Conservation (phyloP, 2,329 filamentous ascomycete genomes). For the Monosporascus ibericus region DNA sequence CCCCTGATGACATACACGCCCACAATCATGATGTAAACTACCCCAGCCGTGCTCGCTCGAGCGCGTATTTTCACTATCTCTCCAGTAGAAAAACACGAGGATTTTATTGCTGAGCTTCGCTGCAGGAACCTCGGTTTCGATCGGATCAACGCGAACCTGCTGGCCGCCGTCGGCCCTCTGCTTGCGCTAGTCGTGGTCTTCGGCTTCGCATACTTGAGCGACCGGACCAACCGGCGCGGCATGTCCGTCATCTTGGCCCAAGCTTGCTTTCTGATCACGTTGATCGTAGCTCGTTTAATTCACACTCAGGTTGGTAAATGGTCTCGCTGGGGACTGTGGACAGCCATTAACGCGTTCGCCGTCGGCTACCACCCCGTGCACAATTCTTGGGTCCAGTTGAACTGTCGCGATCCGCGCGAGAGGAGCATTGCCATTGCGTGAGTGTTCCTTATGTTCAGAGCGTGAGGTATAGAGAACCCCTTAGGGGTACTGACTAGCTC, state of each 20-base stretch:
- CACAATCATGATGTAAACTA: conserved; percentile 32
- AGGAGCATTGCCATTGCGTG: conserved; percentile 44
- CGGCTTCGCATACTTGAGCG: conserved; percentile 41
- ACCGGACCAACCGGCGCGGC: conserved; percentile 38
- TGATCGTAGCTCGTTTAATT: conserved; percentile 33
- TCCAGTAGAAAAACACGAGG: too few species aligned
- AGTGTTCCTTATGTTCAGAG: conserved; percentile 9
- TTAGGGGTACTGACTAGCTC: background rate
- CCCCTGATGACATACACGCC: conserved; percentile 47
- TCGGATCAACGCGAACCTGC: conserved; percentile 38
- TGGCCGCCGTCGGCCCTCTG: conserved; percentile 36
- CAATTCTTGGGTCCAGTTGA: conserved; percentile 47
- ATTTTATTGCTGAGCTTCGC: too few species aligned
- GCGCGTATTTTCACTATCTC: background rate
- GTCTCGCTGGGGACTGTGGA: conserved; percentile 46
- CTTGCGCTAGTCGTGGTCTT: conserved; percentile 42
- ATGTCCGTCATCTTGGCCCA: conserved; percentile 38
- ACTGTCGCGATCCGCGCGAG: conserved; percentile 39
- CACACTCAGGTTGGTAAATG: conserved; percentile 40
- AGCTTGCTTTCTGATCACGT: conserved; percentile 35
- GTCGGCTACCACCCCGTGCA: conserved; percentile 49
- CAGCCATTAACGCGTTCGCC: conserved; percentile 41
- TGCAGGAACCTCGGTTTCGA: conserved; percentile 37
- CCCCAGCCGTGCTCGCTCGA: background rate
- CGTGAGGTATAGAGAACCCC: too few species aligned